Evolutionary conservation across 306 rosid genomes (phyloP), one percentile per base, ranked within the genome.

Genomic region (Vicia sativa): DNA sequence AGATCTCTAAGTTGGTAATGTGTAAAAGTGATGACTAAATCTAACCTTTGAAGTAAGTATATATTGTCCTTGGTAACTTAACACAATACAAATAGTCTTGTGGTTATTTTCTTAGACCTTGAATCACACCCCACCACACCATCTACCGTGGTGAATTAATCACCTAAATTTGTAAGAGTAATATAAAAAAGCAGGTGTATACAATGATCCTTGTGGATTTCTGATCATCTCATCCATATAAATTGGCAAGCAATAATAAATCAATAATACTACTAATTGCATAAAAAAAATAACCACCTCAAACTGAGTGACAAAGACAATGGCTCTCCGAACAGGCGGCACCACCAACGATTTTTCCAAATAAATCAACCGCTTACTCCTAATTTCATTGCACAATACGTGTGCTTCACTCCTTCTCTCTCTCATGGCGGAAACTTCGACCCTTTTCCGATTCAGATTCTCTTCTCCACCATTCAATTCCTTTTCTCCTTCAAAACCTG

Each of bases 401-500:
- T 75, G 68, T 71, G 21, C 19, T 12, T 70, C 18, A 73, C 64
- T 53, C 67, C 39, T 16, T 61, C 9, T 14, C 58, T 55, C 28
- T 13, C 59, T 53, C 26, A 42, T 90, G 98, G 93, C 91, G 45
- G 96, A 87, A 64, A 54, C 87, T 5, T 74, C 89, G 19, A 71
- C 85, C 43, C 71, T 87, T 1, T 81, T 77, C 75, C 39, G 50
- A n/a, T 58, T 71, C 50, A 52, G 77, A 44, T 68, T 85, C 83
- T 67, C 80, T 11, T 67, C 74, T 7, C 6, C 73, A 44, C 60
- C 65, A 0, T 68, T 82, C 12, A 25, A 56, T 57, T 74, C 82
- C 50, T 9, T 74, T 67, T 74, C 80, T 64, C 82, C 43, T 70
- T 67, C 81, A 50, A 68, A 41, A 2, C 37, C 84, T 2, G 53